A percentile compares a stretch with the other conserved stretches of the same genome.
Evolutionary conservation across 768 basidiomycete genomes (phyloP).

Genomic region (Tubosaeta sp.): DNA sequence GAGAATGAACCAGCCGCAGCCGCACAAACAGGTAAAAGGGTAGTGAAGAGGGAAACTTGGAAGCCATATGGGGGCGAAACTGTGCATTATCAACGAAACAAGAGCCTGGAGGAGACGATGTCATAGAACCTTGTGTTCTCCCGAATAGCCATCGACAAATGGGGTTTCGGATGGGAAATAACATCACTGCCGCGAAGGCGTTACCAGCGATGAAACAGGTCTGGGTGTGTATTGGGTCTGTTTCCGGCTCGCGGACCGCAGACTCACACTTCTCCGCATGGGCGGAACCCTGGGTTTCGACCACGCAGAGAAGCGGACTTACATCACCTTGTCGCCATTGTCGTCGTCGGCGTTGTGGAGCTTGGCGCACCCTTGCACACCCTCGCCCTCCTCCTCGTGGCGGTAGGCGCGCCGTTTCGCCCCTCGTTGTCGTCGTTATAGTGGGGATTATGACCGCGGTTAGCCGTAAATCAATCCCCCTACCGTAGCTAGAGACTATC

Average conservation of each 20-base stretch:
- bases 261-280: too few relatives aligned
- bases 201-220: neutral
- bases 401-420: too few relatives aligned
- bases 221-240: too few relatives aligned
- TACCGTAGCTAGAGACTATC: neutral
- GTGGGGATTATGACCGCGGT: too few relatives aligned
- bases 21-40: conserved; percentile 16
- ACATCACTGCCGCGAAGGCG: neutral
- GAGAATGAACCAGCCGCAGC: conserved; percentile 17
- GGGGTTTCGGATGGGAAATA: neutral
- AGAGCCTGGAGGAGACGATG: neutral
- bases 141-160: neutral
- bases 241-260: too few relatives aligned
- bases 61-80: conserved; percentile 13
- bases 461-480: neutral
- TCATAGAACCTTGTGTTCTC: conserved; percentile 4
- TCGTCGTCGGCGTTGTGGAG: too few relatives aligned
- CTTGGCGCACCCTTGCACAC: too few relatives aligned
- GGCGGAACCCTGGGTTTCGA: too few relatives aligned
- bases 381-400: too few relatives aligned
- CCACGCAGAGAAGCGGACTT: too few relatives aligned
- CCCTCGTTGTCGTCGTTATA: too few relatives aligned
- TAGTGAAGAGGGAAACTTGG: conserved; percentile 13
- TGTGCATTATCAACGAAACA: neutral
- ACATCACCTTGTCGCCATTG: too few relatives aligned